Evolutionary conservation across 2,329 filamentous ascomycete genomes (phyloP).

Genomic region (Colletotrichum sp.): DNA sequence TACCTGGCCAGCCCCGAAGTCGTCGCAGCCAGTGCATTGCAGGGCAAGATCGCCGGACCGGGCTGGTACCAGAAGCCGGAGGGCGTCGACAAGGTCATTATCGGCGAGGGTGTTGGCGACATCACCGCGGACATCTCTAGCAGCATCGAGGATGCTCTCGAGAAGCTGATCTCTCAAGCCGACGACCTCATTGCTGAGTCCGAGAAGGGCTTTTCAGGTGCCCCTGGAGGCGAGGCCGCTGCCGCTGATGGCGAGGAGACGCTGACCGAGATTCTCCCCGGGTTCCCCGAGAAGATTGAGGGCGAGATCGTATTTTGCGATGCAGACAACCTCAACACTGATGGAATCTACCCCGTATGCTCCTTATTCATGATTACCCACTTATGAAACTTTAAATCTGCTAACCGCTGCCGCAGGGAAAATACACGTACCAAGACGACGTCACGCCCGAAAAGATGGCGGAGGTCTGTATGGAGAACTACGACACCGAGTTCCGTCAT

Average conservation of each 20-base stretch:
- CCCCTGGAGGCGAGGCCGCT: slow-evolving; percentile 30
- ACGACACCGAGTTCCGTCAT: slow-evolving; percentile 73
- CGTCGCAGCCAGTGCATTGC: slow-evolving; percentile 85
- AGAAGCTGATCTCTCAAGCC: slow-evolving; percentile 71
- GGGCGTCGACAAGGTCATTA: slow-evolving; percentile 68
- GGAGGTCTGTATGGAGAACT: slow-evolving; percentile 91
- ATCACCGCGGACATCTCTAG: slow-evolving; percentile 67
- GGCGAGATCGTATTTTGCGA: slow-evolving; percentile 92
- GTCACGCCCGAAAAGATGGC: slow-evolving; percentile 82
- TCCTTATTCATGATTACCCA: background rate
- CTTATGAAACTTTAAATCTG: background rate
- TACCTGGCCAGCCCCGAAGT: slow-evolving; percentile 91
- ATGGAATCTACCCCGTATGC: slow-evolving; percentile 80
- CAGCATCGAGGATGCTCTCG: slow-evolving; percentile 72
- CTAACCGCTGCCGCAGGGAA: slow-evolving; percentile 32
- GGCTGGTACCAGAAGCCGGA: slow-evolving; percentile 79
- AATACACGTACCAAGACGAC: slow-evolving; percentile 91
- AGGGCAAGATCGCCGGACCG: slow-evolving; percentile 75
- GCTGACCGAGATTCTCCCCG: slow-evolving; percentile 76
- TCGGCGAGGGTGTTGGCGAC: slow-evolving; percentile 75
- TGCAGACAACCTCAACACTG: slow-evolving; percentile 83
- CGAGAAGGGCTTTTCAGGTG: slow-evolving; percentile 49
- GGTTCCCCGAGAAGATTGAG: slow-evolving; percentile 81
- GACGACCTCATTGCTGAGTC: slow-evolving; percentile 65
- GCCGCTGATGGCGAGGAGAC: slow-evolving; percentile 30